Base-by-base conservation (phyloP, 441 rosid species). In the Manihot esculenta region DNA sequence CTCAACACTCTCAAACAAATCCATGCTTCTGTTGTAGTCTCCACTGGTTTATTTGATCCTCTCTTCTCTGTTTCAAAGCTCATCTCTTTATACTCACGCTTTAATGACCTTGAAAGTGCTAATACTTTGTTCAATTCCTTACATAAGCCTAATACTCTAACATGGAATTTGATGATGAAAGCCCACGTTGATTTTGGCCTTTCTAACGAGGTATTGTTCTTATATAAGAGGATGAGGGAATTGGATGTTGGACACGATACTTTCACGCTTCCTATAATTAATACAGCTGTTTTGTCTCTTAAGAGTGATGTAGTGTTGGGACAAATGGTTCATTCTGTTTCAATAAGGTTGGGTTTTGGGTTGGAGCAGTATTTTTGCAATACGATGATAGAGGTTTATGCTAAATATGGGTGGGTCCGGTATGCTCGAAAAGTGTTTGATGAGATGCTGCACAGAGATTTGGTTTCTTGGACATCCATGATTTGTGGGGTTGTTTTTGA, bases 381-480 rank as follows among this genome's bases (percentile, higher is more conserved):
- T 72, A 76, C 82, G 3, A 60, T 76, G 74, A 73, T 83, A 1
- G 82, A 71, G 45, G 77, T 72, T 3, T 83, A 73, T 63, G 56
- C 64, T 0, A 80, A 80, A 63, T 23, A 48, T 42, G 68, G 72
- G 59, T 56, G 48, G 23, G 17, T 54, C 20, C 5, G 7, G 35
- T 13, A 69, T 26, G 86, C 77, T n/a, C 50, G 5, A 2, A 62
- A 78, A 20, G 17, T 78, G 80, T 78, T 83, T 20, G 80, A 78
- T 62, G 74, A 69, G 33, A 80, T 83, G 80, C 7, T 50, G 14
- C 76, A 53, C 10, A 76, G 79, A 44, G 86, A 83, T 73, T 69
- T 78, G 82, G 84, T 80, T 67, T 62, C 78, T 21, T 76, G 82
- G 80, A 81, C 82, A 15, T 60, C 78, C 5, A 49, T 78, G 73